Conservation (phyloP, 192 early-diverging fungal genomes). For the Diversispora eburnea region DNA sequence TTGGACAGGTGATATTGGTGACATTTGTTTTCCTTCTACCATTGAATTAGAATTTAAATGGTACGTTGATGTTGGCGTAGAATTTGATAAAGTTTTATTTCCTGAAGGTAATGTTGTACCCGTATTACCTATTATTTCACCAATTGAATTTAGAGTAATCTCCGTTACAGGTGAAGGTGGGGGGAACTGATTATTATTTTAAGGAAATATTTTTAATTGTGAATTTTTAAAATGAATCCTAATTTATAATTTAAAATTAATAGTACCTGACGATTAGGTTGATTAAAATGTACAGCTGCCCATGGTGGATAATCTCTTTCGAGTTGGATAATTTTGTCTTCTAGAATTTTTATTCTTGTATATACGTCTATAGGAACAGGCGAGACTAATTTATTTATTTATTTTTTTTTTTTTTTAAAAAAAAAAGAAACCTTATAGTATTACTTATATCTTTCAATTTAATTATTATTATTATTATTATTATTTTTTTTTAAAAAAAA, state of each 20-base stretch:
- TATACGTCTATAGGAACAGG: constrained; percentile 40
- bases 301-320: constrained; percentile 75
- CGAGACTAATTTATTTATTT: no score
- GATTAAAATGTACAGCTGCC: constrained; percentile 76
- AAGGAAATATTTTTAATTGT: background rate
- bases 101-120: background rate
- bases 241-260: background rate
- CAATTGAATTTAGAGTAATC: constrained; percentile 33
- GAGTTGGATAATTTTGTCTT: constrained; percentile 71
- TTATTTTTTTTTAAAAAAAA: background rate
- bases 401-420: background rate
- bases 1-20: constrained; percentile 20
- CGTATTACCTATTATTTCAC: constrained; percentile 31
- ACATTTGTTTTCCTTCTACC: constrained; percentile 2
- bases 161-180: constrained; percentile 35
- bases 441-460: background rate
- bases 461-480: background rate
- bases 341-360: constrained; percentile 67
- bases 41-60: background rate
- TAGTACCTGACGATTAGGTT: constrained; percentile 55
- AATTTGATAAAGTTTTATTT: background rate
- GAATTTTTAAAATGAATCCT: background rate
- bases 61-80: background rate
- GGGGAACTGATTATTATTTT: constrained; percentile 28
- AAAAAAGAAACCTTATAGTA: background rate